Base-by-base conservation (phyloP, 345 rosid genomes). In the Dovyalis caffra region DNA sequence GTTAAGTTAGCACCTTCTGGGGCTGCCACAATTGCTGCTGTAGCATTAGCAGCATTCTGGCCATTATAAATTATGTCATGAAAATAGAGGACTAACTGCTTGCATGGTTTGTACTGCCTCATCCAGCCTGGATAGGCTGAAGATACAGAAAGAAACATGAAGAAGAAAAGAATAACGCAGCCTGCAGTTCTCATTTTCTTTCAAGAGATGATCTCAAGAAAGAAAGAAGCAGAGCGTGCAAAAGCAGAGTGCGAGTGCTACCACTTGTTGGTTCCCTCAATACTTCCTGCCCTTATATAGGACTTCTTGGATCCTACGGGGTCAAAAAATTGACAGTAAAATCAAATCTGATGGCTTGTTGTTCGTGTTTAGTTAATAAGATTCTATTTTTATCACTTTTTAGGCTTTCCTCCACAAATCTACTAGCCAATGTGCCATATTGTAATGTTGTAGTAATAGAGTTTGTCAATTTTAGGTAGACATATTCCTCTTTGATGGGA, bases 51-150 rank as follows among this genome's bases (percentile, higher is more conserved):
- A 1, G 75, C 69, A 63, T 86, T 86, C 26, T 76, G 67, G 45
- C 91, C 93, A 38, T 82, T 85, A 83, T 83, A 89, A 68, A 89
- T 40, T 6, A 83, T 76, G 73, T 87, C 89, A 51, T 83, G 91
- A 73, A 83, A 86, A 72, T 78, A 87, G 7, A 87, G 69, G 6
- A 74, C 78, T 10, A 88, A 25, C 8, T 70, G 26, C 34, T 85
- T 82, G 82, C 86, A 85, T 18, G 89, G 87, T 21, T 77, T 70
- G 74, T 71, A n/a, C 7, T 58, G 74, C 35, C 45, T 74, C 57
- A 70, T 66, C 65, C 2, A n/a, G 45, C 16, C 29, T 6, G 26
- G 34, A 12, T 2, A 9, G 72, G 53, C 32, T 2, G 74, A 53
- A 61, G 76, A 73, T 6, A 31, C 43, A 8, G 47, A 25, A 51